phyloP scores from a whole-genome alignment of 176 grass and related monocot genomes.

The Pharus latifolius region DNA sequence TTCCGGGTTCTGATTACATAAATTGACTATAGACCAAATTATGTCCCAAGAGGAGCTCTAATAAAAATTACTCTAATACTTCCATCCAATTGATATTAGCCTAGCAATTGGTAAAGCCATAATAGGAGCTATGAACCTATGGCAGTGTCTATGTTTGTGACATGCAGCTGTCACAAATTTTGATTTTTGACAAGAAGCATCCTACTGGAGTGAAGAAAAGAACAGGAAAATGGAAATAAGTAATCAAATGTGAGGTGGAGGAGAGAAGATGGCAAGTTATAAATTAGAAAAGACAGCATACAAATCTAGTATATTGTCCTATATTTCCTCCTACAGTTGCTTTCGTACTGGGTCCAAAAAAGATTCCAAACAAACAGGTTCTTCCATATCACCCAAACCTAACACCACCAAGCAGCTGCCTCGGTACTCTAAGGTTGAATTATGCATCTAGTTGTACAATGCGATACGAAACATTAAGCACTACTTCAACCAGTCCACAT shows the following conservation, averaged over 20 bases:
- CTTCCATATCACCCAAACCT: conserved; percentile 5
- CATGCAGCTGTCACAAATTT: no score
- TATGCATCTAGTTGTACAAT: conserved; percentile 18
- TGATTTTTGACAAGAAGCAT: background rate
- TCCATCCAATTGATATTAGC: no score
- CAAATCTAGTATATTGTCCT: background rate
- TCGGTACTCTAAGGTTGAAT: background rate
- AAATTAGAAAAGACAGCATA: conserved; percentile 12
- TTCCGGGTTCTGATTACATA: no score
- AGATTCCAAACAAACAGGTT: background rate
- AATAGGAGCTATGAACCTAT: no score
- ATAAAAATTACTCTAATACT: no score
- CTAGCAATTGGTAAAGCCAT: no score
- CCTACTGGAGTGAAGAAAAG: background rate
- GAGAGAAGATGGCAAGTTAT: background rate
- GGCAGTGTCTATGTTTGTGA: no score
- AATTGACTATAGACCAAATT: no score
- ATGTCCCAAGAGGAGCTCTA: no score
- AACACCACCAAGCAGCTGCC: background rate
- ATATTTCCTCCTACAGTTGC: background rate
- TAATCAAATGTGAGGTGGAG: background rate
- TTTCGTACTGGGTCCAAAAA: background rate
- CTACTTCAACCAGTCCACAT: background rate
- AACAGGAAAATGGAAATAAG: background rate
- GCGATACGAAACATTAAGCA: conserved; percentile 14